These are phyloP conservation scores for Micromonas pusilla DNA, from an alignment of 139 green algal genomes.

Conservation along the genomic window DNA sequence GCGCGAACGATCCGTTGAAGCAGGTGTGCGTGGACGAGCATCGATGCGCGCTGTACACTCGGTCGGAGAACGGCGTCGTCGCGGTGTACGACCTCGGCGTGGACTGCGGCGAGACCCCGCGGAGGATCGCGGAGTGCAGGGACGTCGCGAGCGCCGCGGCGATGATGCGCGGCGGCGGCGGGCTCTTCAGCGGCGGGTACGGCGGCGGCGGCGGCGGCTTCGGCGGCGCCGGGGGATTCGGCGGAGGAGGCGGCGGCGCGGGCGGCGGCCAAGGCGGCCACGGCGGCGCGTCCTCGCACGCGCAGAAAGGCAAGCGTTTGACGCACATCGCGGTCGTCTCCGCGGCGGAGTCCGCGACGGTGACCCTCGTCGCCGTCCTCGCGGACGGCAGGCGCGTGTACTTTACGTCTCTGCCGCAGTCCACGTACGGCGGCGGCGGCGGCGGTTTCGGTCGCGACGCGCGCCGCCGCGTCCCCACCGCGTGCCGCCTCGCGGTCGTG, in stretches of 20 bases:
- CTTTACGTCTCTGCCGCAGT: slow-evolving; percentile 50
- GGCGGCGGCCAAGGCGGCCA: no score
- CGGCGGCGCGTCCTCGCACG: no score
- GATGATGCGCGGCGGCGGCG: not conserved
- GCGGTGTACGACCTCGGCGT: slow-evolving; percentile 80
- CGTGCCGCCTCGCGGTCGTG: not conserved
- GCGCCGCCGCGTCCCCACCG: not conserved
- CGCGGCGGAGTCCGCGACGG: slow-evolving; percentile 48
- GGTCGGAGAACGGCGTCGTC: slow-evolving; percentile 54
- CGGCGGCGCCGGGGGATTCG: slow-evolving; percentile 48
- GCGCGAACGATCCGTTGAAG: slow-evolving; percentile 48
- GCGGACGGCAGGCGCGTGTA: slow-evolving; percentile 78
- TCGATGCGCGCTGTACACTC: slow-evolving; percentile 74
- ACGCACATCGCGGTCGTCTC: slow-evolving; percentile 67
- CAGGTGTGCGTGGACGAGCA: slow-evolving; percentile 69
- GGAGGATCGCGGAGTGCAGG: slow-evolving; percentile 54
- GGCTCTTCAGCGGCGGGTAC: not conserved
- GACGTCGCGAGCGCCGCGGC: slow-evolving; percentile 52
- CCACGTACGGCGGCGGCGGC: not conserved
- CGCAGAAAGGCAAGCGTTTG: slow-evolving; percentile 34
- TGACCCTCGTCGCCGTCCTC: slow-evolving; percentile 79
- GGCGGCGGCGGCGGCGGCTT: slow-evolving; percentile 6
- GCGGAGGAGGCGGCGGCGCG: not conserved
- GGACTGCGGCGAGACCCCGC: slow-evolving; percentile 36
- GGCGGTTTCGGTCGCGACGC: not conserved